Base-by-base conservation (phyloP, 1,284 basidiomycete species). In the Nidula niveotomentosa region DNA sequence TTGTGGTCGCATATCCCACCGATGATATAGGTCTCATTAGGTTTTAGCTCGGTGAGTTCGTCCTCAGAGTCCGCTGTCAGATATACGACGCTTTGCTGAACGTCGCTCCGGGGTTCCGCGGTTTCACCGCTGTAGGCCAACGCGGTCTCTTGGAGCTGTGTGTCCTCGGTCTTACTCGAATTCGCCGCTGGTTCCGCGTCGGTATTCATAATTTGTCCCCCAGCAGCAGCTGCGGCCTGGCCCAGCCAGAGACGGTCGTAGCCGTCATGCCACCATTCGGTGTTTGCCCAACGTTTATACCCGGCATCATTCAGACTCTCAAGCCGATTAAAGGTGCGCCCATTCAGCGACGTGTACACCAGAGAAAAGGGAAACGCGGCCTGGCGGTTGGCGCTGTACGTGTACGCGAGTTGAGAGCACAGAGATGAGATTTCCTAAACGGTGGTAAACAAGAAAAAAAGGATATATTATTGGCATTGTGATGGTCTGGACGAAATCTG, bases 1-100 rank as follows among this genome's bases (percentile, higher is more conserved):
- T 99, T 99, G 63, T 91, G 91, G 71, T 99, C 97, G 57, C 92
- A 92, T 60, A 99, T 91, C 12, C 96, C 97, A 36, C 97, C 97
- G 55, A 99, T 95, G 61, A 99, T 87, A 69, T 99, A 99, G 2
- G 88, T 91, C 68, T 95, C 93, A 53, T 88, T 86, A 59, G 92
- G 86, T 55, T 83, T 87, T 49, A 99, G 81, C 58, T 89, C 85
- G 8, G 78, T 75, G 43, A 99, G 76, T 68, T 96, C 93, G 53
- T 96, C 85, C 48, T 89, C 81, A 5, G 96, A 89, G 73, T 99
- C 97, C 6, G 96, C 96, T 6, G 96, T 98, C 54, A 99, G 85
- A 73, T 99, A 99, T 35, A 98, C 81, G 48, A 98, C 77, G 48
- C 72, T 83, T 52, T 84, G 74, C 58, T 72, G 71, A 35, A 74